phyloP scores from a whole-genome alignment of 306 rosid species.

The Sicyos baderoa region DNA sequence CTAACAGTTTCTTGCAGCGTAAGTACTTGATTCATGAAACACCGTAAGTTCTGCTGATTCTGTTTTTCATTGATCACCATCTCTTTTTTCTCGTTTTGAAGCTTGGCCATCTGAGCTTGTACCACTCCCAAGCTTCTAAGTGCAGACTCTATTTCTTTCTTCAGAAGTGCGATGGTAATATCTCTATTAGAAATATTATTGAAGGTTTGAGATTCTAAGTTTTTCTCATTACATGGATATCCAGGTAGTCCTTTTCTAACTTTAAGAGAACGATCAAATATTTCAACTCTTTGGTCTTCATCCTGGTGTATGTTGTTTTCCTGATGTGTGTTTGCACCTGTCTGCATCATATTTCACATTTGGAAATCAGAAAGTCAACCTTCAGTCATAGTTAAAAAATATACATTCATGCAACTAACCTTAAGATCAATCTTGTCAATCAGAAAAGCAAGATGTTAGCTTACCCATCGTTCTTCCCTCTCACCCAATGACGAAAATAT shows the following conservation, averaged over 20 bases:
- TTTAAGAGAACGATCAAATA: constrained; percentile 29
- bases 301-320: constrained; percentile 24
- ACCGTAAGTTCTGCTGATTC: constrained; percentile 42
- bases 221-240: constrained; percentile 19
- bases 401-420: constrained; percentile 28
- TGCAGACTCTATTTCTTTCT: constrained; percentile 74
- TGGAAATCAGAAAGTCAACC: constrained; percentile 31
- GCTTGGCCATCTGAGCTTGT: constrained; percentile 64
- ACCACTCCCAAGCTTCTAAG: constrained; percentile 71
- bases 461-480: constrained; percentile 52
- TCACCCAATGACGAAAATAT: constrained; percentile 27
- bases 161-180: constrained; percentile 56
- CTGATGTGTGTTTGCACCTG: constrained; percentile 31
- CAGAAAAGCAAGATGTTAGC: constrained; percentile 34
- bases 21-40: constrained; percentile 40
- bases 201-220: constrained; percentile 26
- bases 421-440: constrained; percentile 26
- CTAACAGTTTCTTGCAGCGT: constrained; percentile 42
- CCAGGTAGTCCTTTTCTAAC: constrained; percentile 21
- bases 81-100: constrained; percentile 53
- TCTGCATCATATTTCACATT: constrained; percentile 56
- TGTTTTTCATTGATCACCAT: constrained; percentile 46
- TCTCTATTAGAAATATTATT: constrained; percentile 43
- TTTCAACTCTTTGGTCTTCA: constrained; percentile 27
- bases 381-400: constrained; percentile 24